Conservation (phyloP, 176 grass and related monocot genomes). For the Cenchrus americanus region DNA sequence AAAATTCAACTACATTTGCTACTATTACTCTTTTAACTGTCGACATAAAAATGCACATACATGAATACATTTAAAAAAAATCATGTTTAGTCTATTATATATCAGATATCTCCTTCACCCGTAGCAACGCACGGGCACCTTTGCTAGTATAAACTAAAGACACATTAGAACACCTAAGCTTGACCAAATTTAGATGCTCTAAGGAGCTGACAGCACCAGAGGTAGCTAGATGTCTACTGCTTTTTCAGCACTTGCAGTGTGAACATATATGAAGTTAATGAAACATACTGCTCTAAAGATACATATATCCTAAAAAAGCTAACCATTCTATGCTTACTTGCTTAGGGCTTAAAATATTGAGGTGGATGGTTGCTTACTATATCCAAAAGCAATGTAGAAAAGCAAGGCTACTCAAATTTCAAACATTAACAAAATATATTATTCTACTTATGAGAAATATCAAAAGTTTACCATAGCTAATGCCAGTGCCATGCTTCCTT, state of each 20-base stretch:
- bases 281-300: not conserved
- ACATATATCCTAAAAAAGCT: not conserved
- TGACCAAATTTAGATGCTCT: not conserved
- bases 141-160: not conserved
- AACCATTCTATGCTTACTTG: not conserved
- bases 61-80: too few relatives aligned
- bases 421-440: not conserved
- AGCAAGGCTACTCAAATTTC: not conserved
- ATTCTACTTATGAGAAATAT: conserved; percentile 16
- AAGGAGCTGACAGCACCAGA: not conserved
- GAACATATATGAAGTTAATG: conserved; percentile 8
- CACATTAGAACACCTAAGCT: conserved; percentile 1
- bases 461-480: conserved; percentile 81
- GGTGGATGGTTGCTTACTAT: conserved; percentile 3
- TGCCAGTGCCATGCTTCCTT: conserved; percentile 85
- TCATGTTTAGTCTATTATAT: too few relatives aligned
- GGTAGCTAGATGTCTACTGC: not conserved
- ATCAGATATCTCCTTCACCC: too few relatives aligned
- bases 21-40: too few relatives aligned
- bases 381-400: not conserved
- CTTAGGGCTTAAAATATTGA: not conserved
- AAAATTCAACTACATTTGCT: too few relatives aligned
- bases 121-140: too few relatives aligned
- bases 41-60: too few relatives aligned
- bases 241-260: not conserved